Conservation (phyloP, 306 rosid species). For the Cucurbita maxima region DNA sequence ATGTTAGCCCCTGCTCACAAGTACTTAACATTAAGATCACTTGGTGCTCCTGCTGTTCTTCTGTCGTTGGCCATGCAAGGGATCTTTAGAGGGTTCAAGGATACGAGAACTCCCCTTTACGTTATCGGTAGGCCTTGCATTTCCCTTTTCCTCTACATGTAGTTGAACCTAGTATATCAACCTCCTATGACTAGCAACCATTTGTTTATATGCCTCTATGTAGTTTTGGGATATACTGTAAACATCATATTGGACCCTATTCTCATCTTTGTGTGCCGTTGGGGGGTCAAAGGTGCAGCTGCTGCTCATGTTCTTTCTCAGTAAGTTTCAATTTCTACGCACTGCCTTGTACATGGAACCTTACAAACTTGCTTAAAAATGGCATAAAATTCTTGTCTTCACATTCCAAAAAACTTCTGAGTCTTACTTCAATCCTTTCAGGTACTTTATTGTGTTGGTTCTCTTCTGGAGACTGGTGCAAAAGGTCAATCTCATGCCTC, state of each 20-base stretch:
- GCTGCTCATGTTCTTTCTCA: constrained; percentile 84
- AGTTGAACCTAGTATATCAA: not conserved
- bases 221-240: constrained; percentile 54
- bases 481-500: constrained; percentile 60
- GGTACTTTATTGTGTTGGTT: constrained; percentile 64
- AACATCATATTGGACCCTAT: constrained; percentile 71
- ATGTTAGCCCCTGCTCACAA: constrained; percentile 59
- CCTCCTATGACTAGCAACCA: not conserved
- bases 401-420: not conserved
- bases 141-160: not conserved
- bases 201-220: not conserved
- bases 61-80: constrained; percentile 99
- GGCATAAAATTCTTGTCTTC: not conserved
- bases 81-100: constrained; percentile 88
- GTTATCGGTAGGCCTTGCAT: constrained; percentile 42
- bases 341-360: not conserved
- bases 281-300: constrained; percentile 93
- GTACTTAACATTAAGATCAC: constrained; percentile 66
- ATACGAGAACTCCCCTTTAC: constrained; percentile 85
- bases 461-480: constrained; percentile 40
- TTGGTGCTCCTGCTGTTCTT: constrained; percentile 99
- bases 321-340: constrained; percentile 29
- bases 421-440: constrained; percentile 9
- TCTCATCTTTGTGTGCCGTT: constrained; percentile 48
- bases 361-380: not conserved